Evolutionary conservation across 257 asterid species (phyloP).

Genomic region (Rhazya stricta): DNA sequence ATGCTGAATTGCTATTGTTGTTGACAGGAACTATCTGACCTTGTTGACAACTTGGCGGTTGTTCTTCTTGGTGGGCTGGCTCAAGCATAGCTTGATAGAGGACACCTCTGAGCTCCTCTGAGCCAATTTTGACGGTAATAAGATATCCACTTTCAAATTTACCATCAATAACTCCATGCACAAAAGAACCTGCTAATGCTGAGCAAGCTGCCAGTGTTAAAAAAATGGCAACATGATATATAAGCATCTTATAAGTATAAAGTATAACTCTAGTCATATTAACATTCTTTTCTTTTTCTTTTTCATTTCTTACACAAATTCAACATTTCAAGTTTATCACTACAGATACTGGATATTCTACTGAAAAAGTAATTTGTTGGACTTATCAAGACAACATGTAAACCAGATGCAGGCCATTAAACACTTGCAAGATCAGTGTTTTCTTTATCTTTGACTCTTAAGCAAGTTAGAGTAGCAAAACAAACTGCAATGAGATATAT

Average conservation of each 20-base stretch:
- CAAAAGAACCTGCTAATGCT: slow-evolving; percentile 21
- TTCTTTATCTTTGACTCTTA: background rate
- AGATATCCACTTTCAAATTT: slow-evolving; percentile 89
- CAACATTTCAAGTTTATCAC: background rate
- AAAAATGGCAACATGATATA: background rate
- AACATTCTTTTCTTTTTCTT: background rate
- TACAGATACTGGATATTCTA: background rate
- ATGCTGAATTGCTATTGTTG: slow-evolving; percentile 18
- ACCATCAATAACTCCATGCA: slow-evolving; percentile 76
- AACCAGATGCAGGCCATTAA: too few species aligned
- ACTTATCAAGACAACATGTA: background rate
- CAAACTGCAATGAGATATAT: background rate
- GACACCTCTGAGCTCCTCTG: slow-evolving; percentile 69
- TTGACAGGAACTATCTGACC: slow-evolving; percentile 20
- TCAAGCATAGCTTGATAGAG: slow-evolving; percentile 51
- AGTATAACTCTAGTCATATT: background rate
- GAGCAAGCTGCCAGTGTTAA: background rate
- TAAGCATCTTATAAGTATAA: background rate
- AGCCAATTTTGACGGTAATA: slow-evolving; percentile 61
- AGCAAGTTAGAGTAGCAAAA: background rate
- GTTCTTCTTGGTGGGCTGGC: slow-evolving; percentile 13
- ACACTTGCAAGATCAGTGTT: background rate
- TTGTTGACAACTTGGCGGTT: slow-evolving; percentile 20
- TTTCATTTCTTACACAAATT: background rate
- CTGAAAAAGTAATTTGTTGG: background rate